Evolutionary conservation across 1,139 yeast species (phyloP), one percentile per base, ranked within the genome.

Genomic region (Spathaspora sp.): DNA sequence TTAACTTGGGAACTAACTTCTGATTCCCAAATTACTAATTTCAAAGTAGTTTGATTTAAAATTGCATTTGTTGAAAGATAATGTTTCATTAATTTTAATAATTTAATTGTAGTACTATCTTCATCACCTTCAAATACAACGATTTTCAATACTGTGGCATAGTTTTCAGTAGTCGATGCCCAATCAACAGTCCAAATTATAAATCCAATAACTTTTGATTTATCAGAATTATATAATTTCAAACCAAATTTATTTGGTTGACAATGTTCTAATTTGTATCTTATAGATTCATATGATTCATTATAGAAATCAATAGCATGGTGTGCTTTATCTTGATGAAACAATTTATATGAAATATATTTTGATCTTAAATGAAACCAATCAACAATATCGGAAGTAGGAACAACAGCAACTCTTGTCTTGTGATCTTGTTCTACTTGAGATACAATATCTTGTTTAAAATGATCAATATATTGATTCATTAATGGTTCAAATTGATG

Each of bases 291-390:
- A 47, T 65, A 61, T n/a, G 61, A 44, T 27, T 58, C 59, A 15
- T 51, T 47, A 9, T 45, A 45, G 43, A 67, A 63, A 49, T 70
- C 68, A 42, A 66, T 58, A 16, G 39, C 27, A 17, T 40, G 38
- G 26, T 50, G 43, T 33, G 43, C 38, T 16, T 27, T 39, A 11
- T 48, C 42, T 25, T 57, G 56, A 41, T 63, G 57, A 46, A 64
- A 63, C 36, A 68, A 49, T 48, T 63, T 64, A 45, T 65, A 60
- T 39, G 71, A 59, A 41, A 72, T 60, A 48, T 58, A 72, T 47
- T 74, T 74, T 25, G 72, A 58, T 49, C 79, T 59, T 43, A 73
- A 59, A 49, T 74, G 79, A 53, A 71, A 74, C 80, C 80, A 74
- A 56, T 74, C 77, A 8, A 70, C 56, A 20, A 61, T 50, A 36